phyloP scores from a whole-genome alignment of 2,329 filamentous ascomycete genomes.

The Aspergillus unguis region DNA sequence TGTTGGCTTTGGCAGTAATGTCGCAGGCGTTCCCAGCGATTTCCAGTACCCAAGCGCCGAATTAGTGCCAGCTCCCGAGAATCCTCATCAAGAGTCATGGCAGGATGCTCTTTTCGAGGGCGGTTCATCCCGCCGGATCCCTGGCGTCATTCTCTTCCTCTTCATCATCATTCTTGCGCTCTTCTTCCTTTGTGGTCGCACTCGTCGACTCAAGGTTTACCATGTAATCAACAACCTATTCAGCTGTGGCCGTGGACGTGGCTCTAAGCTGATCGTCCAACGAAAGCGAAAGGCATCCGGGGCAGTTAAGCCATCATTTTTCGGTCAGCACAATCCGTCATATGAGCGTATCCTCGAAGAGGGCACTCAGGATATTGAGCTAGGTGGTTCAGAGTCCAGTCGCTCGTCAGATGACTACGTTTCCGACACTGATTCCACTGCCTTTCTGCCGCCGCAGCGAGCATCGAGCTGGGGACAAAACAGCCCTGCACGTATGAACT shows the following conservation, averaged over 20 bases:
- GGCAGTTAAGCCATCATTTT: slow-evolving; percentile 42
- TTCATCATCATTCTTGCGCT: slow-evolving; percentile 65
- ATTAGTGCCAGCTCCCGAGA: slow-evolving; percentile 32
- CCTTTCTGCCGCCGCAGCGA: slow-evolving; percentile 53
- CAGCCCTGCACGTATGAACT: slow-evolving; percentile 35
- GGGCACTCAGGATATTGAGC: slow-evolving; percentile 71
- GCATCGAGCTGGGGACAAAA: slow-evolving; percentile 32
- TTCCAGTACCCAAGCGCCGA: slow-evolving; percentile 69
- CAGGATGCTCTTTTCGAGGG: slow-evolving; percentile 62
- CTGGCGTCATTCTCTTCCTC: slow-evolving; percentile 73
- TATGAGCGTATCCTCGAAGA: slow-evolving; percentile 89
- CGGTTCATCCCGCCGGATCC: slow-evolving; percentile 65
- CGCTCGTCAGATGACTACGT: slow-evolving; percentile 55
- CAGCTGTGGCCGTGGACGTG: slow-evolving; percentile 26
- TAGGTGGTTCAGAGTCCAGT: slow-evolving; percentile 60
- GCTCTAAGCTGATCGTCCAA: slow-evolving; percentile 28
- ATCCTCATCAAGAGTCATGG: slow-evolving; percentile 51
- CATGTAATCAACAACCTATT: slow-evolving; percentile 49
- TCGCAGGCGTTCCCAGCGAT: slow-evolving; percentile 63
- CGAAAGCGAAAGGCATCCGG: slow-evolving; percentile 62
- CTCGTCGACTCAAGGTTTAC: slow-evolving; percentile 63
- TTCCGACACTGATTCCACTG: slow-evolving; percentile 56
- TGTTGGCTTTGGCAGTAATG: slow-evolving; percentile 90
- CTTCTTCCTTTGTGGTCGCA: slow-evolving; percentile 76
- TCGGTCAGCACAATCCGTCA: slow-evolving; percentile 39